These are phyloP conservation scores for Sporothrix inflata DNA, from an alignment of 2,329 filamentous ascomycete species.

Conservation along the genomic window DNA sequence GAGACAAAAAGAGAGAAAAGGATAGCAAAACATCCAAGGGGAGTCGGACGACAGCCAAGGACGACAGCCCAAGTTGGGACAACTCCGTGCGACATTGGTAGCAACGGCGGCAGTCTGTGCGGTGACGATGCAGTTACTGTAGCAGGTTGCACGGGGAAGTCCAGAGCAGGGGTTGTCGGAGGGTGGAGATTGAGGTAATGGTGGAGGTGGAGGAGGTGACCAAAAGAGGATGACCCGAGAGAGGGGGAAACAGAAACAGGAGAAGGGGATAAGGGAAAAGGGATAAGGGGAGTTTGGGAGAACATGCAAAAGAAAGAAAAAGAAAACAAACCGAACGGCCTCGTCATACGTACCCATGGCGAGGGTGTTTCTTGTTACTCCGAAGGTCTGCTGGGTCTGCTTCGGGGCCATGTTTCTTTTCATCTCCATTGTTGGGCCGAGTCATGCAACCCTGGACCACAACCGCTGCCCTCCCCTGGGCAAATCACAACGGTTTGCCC, in stretches of 20 bases:
- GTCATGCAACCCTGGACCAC: constrained; percentile 13
- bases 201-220: neutral
- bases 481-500: constrained; percentile 5
- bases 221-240: neutral
- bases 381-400: neutral
- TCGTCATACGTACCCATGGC: constrained; percentile 1
- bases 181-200: neutral
- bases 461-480: neutral
- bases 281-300: neutral
- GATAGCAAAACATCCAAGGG: constrained; percentile 1
- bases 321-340: neutral
- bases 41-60: neutral
- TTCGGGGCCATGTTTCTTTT: neutral
- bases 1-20: neutral
- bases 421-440: neutral
- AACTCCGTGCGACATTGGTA: neutral
- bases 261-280: constrained; percentile 2
- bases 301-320: neutral
- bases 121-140: constrained; percentile 25
- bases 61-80: neutral
- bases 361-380: constrained; percentile 14
- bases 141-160: constrained; percentile 14
- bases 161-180: neutral
- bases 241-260: constrained; percentile 25
- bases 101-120: constrained; percentile 26